Conservation (phyloP, 805 yeast species). For the Barnettozyma pratensis region DNA sequence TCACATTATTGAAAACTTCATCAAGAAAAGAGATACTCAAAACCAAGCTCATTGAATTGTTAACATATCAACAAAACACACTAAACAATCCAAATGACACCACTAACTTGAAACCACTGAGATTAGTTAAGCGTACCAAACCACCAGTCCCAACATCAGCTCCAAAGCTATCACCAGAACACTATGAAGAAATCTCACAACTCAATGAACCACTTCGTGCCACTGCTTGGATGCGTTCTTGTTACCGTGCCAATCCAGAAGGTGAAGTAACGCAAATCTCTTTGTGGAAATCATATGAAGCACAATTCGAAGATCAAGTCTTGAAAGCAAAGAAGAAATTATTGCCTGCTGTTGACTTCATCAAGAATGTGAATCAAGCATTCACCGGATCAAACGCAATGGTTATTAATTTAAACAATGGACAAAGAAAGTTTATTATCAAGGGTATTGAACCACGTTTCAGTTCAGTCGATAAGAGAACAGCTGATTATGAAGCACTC, state of each 20-base stretch:
- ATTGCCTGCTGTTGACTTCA: slow-evolving; percentile 94
- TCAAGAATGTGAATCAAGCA: slow-evolving; percentile 87
- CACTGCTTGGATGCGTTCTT: slow-evolving; percentile 89
- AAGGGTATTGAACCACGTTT: slow-evolving; percentile 90
- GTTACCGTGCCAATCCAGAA: slow-evolving; percentile 70
- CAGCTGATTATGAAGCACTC: slow-evolving; percentile 39
- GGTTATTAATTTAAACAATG: slow-evolving; percentile 68
- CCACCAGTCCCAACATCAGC: slow-evolving; percentile 61
- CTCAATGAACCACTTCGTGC: slow-evolving; percentile 87
- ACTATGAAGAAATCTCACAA: slow-evolving; percentile 55
- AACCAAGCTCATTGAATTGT: slow-evolving; percentile 57
- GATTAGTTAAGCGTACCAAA: slow-evolving; percentile 52
- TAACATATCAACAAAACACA: slow-evolving; percentile 42
- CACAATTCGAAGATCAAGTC: slow-evolving; percentile 65
- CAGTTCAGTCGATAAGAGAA: slow-evolving; percentile 43
- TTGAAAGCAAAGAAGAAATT: slow-evolving; percentile 51
- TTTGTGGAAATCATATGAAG: slow-evolving; percentile 91
- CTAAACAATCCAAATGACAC: slow-evolving; percentile 28
- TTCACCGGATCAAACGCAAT: slow-evolving; percentile 88
- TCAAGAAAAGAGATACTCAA: slow-evolving; percentile 47
- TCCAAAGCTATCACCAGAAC: slow-evolving; percentile 50
- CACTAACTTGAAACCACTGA: slow-evolving; percentile 23
- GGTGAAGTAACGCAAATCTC: slow-evolving; percentile 94
- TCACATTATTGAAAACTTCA: slow-evolving; percentile 42
- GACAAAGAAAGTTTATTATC: slow-evolving; percentile 78